Base-by-base conservation (phyloP, 1,284 basidiomycete species). In the Mycena citricolor region DNA sequence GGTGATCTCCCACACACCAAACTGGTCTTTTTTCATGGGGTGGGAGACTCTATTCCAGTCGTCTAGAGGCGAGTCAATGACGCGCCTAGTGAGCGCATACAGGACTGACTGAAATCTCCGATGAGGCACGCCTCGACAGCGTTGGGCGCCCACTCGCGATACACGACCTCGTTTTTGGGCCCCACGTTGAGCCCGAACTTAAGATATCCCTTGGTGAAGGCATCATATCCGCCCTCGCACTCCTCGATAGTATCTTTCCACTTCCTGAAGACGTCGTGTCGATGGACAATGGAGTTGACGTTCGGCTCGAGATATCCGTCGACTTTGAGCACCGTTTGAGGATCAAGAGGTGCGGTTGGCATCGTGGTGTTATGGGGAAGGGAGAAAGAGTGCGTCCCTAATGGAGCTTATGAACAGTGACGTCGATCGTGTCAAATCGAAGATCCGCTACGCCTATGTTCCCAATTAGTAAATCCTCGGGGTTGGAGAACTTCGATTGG, bases 121-220 rank as follows among this genome's bases (percentile, higher is more conserved):
- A 94, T 93, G 43, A 99, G 70, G 57, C 73, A 77, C 1, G 94
- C 95, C 57, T 86, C 82, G 34, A 64, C 70, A 11, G 86, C 94
- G 57, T 90, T 92, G 0, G 95, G 94, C 5, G 95, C 95, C 95
- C 95, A 99, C 63, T 99, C 95, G 57, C 89, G 76, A 64, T 98
- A 99, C 7, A 78, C 70, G 28, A 98, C 80, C 22, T 85, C 76
- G 38, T 83, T 83, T 44, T 87, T 77, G 17, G 69, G 62, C 35
- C 75, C 73, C 30, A 92, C 76, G 44, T 88, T 85, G 56, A 99
- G 74, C 28, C 95, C 95, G 69, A 89, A 90, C 52, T 79, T 81
- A 54, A 86, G 74, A 69, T 94, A 97, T 11, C 93, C 92, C 60
- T 84, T 81, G 3, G 90, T 86, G 65, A 98, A 99, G 7, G 73